Evolutionary conservation across 1,284 basidiomycete species (phyloP).

Genomic region (Leccinum solheimii): DNA sequence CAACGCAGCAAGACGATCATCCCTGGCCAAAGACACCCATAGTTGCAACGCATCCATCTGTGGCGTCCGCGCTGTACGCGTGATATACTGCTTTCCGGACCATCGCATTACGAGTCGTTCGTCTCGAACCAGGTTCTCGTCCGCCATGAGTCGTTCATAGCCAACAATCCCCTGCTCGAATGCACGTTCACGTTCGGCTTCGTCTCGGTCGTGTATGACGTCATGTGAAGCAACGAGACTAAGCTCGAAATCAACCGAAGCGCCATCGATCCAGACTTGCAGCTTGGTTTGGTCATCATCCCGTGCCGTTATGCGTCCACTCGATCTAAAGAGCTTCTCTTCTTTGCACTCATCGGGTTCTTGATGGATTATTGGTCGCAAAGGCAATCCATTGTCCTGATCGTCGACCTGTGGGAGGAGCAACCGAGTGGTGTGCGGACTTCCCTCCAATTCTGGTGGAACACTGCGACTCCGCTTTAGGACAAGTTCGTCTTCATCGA

Average conservation of each 20-base stretch:
- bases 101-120: constrained; percentile 64
- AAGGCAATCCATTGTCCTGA: constrained; percentile 23
- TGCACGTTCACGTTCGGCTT: constrained; percentile 49
- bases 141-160: constrained; percentile 55
- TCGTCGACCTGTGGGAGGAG: constrained; percentile 38
- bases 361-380: background rate
- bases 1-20: constrained; percentile 27
- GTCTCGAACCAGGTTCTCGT: constrained; percentile 54
- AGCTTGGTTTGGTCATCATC: constrained; percentile 54
- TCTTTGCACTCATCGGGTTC: constrained; percentile 5
- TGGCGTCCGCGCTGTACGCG: constrained; percentile 59
- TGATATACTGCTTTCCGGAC: constrained; percentile 67
- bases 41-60: constrained; percentile 63
- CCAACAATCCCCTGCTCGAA: constrained; percentile 60
- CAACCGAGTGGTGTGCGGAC: constrained; percentile 36
- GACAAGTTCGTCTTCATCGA: constrained; percentile 29
- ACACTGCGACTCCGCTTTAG: constrained; percentile 53
- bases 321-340: constrained; percentile 42
- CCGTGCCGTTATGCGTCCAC: constrained; percentile 53
- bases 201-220: constrained; percentile 43
- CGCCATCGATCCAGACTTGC: constrained; percentile 56
- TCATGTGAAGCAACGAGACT: constrained; percentile 45
- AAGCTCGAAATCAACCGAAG: constrained; percentile 59
- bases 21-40: constrained; percentile 51
- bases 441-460: constrained; percentile 51